These are phyloP conservation scores for Nakataea oryzae DNA, from an alignment of 2,329 filamentous ascomycete species.

Conservation along the genomic window DNA sequence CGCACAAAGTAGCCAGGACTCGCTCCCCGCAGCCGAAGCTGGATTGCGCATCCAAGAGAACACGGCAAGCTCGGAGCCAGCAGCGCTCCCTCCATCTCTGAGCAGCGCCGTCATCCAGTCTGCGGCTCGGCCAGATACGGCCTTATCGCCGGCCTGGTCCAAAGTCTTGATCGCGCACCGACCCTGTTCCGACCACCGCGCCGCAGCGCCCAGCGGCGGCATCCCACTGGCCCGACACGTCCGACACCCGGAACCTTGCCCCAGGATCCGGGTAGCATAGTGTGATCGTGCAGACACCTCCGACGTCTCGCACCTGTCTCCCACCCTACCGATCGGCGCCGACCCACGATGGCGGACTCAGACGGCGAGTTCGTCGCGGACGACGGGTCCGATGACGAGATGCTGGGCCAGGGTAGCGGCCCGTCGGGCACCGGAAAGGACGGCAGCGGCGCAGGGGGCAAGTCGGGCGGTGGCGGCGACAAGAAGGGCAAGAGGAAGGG, in stretches of 20 bases:
- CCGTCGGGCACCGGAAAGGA: slow-evolving; percentile 1
- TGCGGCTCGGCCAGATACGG: no score
- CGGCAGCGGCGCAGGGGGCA: slow-evolving; percentile 13
- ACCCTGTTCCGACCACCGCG: neutral
- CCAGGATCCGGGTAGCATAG: neutral
- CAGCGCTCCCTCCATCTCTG: neutral
- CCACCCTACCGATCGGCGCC: neutral
- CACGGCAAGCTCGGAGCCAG: neutral
- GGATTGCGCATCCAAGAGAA: neutral
- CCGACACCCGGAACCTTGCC: neutral
- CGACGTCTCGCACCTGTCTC: neutral
- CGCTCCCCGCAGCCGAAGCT: neutral
- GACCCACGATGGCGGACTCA: slow-evolving; percentile 53
- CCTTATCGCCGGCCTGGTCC: neutral
- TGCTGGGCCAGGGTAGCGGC: neutral
- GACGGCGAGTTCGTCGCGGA: slow-evolving; percentile 60
- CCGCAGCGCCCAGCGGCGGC: no score
- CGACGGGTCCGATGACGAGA: slow-evolving; percentile 48
- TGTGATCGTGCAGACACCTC: neutral
- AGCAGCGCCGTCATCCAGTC: neutral
- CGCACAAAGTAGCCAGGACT: neutral
- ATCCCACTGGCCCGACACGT: neutral
- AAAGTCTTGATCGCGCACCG: neutral
- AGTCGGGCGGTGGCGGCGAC: slow-evolving; percentile 15
- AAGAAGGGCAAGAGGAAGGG: slow-evolving; percentile 14